phyloP scores from a whole-genome alignment of 2,329 filamentous ascomycete genomes.

The Alternaria atra region DNA sequence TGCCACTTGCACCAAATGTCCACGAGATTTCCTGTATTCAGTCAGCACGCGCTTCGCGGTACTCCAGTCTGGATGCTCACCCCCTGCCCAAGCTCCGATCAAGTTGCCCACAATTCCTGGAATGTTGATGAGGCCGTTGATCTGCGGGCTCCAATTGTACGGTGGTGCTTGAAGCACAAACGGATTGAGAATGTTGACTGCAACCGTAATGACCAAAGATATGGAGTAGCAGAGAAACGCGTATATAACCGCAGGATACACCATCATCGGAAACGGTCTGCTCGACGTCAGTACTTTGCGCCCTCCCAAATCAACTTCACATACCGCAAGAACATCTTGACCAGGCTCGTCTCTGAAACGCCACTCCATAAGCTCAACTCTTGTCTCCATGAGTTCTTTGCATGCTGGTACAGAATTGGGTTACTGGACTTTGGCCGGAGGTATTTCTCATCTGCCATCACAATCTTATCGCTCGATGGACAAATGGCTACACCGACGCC shows the following conservation, averaged over 20 bases:
- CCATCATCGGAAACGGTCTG: conserved; percentile 50
- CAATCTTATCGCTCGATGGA: conserved; percentile 25
- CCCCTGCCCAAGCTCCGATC: conserved; percentile 53
- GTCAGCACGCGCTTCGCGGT: neutral
- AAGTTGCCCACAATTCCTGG: conserved; percentile 56
- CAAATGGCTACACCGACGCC: conserved; percentile 1
- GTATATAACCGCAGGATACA: conserved; percentile 51
- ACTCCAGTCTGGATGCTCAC: conserved; percentile 6
- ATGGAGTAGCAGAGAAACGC: conserved; percentile 52
- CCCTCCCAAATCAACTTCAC: neutral
- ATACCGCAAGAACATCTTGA: conserved; percentile 45
- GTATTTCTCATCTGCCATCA: conserved; percentile 11
- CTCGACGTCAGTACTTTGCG: neutral
- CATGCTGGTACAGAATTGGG: conserved; percentile 16
- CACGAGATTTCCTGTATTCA: conserved; percentile 50
- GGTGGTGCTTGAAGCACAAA: conserved; percentile 54
- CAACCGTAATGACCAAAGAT: conserved; percentile 50
- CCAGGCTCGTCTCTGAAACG: conserved; percentile 39
- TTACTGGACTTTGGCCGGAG: conserved; percentile 7
- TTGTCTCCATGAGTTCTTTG: conserved; percentile 48
- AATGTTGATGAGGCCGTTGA: conserved; percentile 54
- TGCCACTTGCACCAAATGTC: conserved; percentile 55
- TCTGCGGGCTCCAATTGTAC: conserved; percentile 47
- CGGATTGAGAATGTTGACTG: conserved; percentile 52
- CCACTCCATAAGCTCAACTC: conserved; percentile 49